phyloP scores from a whole-genome alignment of 2,329 filamentous ascomycete genomes.

The Fusarium sp. region DNA sequence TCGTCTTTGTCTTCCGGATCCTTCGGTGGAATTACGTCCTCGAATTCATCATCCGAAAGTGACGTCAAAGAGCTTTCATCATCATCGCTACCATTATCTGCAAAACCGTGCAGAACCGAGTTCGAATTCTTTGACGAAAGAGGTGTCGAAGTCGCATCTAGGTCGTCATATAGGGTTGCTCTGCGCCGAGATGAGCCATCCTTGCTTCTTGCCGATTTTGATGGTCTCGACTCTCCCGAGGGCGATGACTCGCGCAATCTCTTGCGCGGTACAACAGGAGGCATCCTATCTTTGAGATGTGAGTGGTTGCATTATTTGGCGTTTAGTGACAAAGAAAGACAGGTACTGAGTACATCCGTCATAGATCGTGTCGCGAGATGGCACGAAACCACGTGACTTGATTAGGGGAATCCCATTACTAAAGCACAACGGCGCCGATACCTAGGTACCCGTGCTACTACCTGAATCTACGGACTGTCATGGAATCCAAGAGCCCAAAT shows the following conservation, averaged over 20 bases:
- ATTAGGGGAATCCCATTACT: neutral
- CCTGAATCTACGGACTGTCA: neutral
- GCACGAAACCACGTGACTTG: constrained; percentile 37
- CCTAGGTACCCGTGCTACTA: neutral
- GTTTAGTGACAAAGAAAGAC: neutral
- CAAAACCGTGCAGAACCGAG: constrained; percentile 57
- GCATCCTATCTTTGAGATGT: constrained; percentile 62
- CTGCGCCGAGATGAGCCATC: constrained; percentile 55
- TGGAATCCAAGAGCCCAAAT: neutral
- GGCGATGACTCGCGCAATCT: constrained; percentile 64
- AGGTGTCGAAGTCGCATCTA: constrained; percentile 64
- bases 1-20: constrained; percentile 50
- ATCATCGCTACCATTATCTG: constrained; percentile 51
- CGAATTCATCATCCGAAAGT: constrained; percentile 69
- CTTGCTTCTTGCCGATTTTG: constrained; percentile 44
- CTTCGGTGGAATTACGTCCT: constrained; percentile 57
- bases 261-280: constrained; percentile 76
- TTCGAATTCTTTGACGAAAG: constrained; percentile 57
- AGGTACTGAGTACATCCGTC: constrained; percentile 21
- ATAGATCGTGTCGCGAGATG: constrained; percentile 22
- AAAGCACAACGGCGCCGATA: too few relatives aligned
- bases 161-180: constrained; percentile 70
- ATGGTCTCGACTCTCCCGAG: constrained; percentile 42
- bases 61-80: constrained; percentile 63
- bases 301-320: constrained; percentile 27